Base-by-base conservation (phyloP, 1,139 yeast genomes). In the Lodderomyces orthopsilosis region DNA sequence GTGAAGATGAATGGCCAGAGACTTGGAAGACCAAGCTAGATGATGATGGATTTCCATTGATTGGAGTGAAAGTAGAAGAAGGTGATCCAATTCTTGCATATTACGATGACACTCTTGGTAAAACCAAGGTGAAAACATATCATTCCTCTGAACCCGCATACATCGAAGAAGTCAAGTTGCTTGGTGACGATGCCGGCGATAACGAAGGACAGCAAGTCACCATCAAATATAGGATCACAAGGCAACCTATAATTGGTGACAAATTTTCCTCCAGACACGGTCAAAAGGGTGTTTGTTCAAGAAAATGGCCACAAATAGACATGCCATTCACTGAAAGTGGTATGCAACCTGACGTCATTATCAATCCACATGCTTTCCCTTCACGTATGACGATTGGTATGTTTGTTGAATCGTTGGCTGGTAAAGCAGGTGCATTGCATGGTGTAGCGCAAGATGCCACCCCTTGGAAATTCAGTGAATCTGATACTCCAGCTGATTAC, bases 361-460 rank as follows among this genome's bases (percentile, higher is more conserved):
- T 93, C 59, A 93, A 93, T 63, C 98, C 98, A 3, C 98, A 93
- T 64, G 98, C 98, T 53, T 93, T 93, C 91, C 98, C 98, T 54
- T 91, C 98, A 43, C 95, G 98, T 76, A 93, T 93, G 99, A 93
- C 99, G 19, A 93, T 93, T 66, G 99, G 98, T 73, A 93, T 93
- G 98, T 93, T 93, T 70, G 98, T 93, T 41, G 99, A 93, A 68
- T 85, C 95, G 46, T 71, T 93, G 50, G 98, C 98, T 13, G 98
- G 98, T 59, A 93, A 93, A 66, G 95, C 98, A 5, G 98, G 98
- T 64, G 96, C 97, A 9, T 71, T 94, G 60, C 98, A 93, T 57
- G 99, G 99, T 58, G 84, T 90, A 60, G 95, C 98, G 2, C 98
- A 93, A 59, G 98, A 93, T 61, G 82, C 96, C 35, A 93, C 98